Evolutionary conservation across 2,329 filamentous ascomycete genomes (phyloP).

Genomic region (Stemphylium vesicarium): DNA sequence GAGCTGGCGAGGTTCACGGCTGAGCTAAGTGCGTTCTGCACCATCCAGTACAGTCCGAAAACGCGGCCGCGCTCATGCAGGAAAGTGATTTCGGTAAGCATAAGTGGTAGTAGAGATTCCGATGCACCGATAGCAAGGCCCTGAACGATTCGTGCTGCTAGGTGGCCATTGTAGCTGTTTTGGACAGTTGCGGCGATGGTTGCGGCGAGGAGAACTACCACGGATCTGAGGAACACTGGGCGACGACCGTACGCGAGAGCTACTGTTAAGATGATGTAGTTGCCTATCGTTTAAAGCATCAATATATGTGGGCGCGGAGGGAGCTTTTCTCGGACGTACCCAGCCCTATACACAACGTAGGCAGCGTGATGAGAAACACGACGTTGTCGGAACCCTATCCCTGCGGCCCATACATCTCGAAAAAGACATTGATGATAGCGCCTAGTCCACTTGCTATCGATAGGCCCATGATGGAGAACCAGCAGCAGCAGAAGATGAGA

Average conservation of each 20-base stretch:
- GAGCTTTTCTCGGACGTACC: not conserved
- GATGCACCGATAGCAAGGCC: not conserved
- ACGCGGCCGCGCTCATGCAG: constrained; percentile 1
- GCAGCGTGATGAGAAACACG: not conserved
- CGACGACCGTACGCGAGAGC: not conserved
- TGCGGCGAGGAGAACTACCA: not conserved
- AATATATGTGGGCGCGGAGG: not conserved
- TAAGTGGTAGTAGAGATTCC: constrained; percentile 1
- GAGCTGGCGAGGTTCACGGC: not conserved
- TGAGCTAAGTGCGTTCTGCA: not conserved
- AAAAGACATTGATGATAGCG: not conserved
- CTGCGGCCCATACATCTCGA: not conserved
- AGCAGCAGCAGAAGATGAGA: constrained; percentile 1
- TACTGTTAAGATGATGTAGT: not conserved
- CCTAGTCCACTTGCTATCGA: not conserved
- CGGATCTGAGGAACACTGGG: not conserved
- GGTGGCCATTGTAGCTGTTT: not conserved
- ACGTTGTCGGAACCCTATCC: not conserved
- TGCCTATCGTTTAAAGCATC: not conserved
- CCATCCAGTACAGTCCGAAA: constrained; percentile 5
- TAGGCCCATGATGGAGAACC: constrained; percentile 3
- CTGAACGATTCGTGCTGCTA: not conserved
- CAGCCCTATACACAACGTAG: not conserved
- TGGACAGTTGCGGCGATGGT: not conserved
- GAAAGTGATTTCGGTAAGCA: constrained; percentile 4